Evolutionary conservation across 75 land plant species (phyloP), one percentile per base, ranked within the genome.

Genomic region (Pseudotsuga menziesii): DNA sequence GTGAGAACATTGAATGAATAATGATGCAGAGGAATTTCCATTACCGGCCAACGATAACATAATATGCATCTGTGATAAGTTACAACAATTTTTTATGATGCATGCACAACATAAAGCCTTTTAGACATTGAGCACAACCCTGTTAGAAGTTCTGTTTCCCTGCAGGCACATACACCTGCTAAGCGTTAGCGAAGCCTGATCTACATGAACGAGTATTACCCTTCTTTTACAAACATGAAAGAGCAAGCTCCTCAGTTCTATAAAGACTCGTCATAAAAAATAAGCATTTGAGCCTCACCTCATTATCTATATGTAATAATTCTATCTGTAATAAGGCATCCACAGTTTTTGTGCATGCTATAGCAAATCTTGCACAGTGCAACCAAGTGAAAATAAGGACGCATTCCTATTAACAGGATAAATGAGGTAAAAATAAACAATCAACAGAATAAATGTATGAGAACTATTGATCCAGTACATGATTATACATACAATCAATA

Each of bases 261-360:
- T 9, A 66, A 66, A 26, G 36, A 66, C 36, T 20, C 16, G 20
- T 2, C 32, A 66, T 17, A 5, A 35, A 3, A 3, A 35, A 36
- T 4, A 36, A 32, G 8, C 41, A 17, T 35, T 35, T 15, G 36
- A 66, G 9, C 27, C n/a, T 32, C 70, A 66, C 70, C 70, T 75
- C 61, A 55, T 22, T 32, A 73, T 22, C 56, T 79, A 36, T 36
- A 79, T 27, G 80, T 79, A 32, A 79, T 60, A 26, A 79, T 73
- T 39, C 77, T 72, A 59, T 79, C 80, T 29, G 80, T 75, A 55
- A 79, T 79, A 36, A 54, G 56, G 39, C 62, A 56, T 12, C 78
- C 73, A 58, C 80, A 79, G 19, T 73, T 32, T 79, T 79, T 25
- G 77, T 79, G 78, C 80, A 79, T 11, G 78, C 80, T 22, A 79